A percentile compares a stretch with the other conserved stretches of the same genome.
These are phyloP conservation scores for Cutaneotrichosporon sp. DNA, from an alignment of 1,284 basidiomycete species.

Conservation along the genomic window DNA sequence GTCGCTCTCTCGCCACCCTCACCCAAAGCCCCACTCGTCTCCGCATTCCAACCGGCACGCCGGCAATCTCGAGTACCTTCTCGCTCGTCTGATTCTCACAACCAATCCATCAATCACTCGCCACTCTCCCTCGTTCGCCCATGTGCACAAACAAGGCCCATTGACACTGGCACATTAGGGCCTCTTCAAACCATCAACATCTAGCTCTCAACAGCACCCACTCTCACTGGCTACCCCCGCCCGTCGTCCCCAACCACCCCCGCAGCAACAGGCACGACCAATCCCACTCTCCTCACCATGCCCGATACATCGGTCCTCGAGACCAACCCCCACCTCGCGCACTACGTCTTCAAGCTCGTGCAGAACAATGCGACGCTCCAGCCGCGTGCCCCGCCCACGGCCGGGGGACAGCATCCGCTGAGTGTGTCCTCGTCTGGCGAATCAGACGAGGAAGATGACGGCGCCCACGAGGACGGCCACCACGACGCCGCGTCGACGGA, in stretches of 20 bases:
- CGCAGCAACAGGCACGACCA: slow-evolving; percentile 3
- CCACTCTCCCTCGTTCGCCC: background rate
- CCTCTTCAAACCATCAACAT: background rate
- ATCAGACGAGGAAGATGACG: slow-evolving; percentile 42
- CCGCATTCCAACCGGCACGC: background rate
- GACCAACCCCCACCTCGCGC: slow-evolving; percentile 43
- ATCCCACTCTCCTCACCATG: slow-evolving; percentile 7
- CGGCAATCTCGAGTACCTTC: background rate
- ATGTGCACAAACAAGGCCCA: background rate
- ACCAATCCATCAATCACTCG: background rate
- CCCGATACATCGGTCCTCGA: slow-evolving; percentile 27
- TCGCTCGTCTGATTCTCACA: background rate
- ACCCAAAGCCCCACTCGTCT: background rate
- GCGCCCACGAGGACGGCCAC: slow-evolving; percentile 1
- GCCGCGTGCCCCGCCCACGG: slow-evolving; percentile 18
- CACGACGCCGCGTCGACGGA: slow-evolving; percentile 7
- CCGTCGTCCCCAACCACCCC: background rate
- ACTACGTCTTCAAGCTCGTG: slow-evolving; percentile 48
- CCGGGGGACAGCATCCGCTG: slow-evolving; percentile 41
- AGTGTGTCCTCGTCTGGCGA: slow-evolving; percentile 48
- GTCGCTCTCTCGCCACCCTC: background rate
- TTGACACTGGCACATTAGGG: background rate
- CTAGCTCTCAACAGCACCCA: background rate
- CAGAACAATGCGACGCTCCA: slow-evolving; percentile 27
- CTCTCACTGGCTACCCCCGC: background rate